Base-by-base conservation (phyloP, 2,329 filamentous ascomycete species). In the Didymellaceae sp. region DNA sequence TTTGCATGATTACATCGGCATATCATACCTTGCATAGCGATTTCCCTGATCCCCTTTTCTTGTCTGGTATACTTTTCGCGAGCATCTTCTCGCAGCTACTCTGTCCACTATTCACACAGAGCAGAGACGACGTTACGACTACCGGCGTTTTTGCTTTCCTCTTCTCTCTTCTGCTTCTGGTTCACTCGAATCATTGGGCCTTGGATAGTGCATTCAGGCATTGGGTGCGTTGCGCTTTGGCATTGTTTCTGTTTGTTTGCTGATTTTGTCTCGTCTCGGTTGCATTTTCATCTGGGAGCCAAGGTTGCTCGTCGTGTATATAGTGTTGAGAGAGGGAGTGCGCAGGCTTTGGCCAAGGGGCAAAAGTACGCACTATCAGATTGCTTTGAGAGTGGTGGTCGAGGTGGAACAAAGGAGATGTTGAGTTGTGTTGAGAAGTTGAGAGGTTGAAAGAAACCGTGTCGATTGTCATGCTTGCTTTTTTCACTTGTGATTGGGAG, bases 121-220 rank as follows among this genome's bases (percentile, higher is more conserved):
- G 38, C 38, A 38, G 34, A 47, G 13, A 46, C 20, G 37, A 38
- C 13, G 35, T 52, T 28, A 43, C 40, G 40, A 35, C 31, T 24
- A 17, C 13, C 22, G 45, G 45, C 45, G 45, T 49, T 43, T 25
- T 31, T 8, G 25, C 25, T 26, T 39, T 31, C 7, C 6, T n/a
- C n/a, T n/a, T n/a, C n/a, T n/a, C n/a, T n/a, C 14, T 21, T 43
- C 8, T 10, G 17, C 13, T 38, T 24, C 14, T 26, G 16, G 32
- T 11, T 11, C 5, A 24, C 2, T 17, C 22, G 10, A 25, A 25
- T 25, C 10, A 10, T 25, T 25, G 22, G 13, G 34, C 30, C 35
- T 52, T 39, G 43, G 49, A 52, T 52, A 52, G 49, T 47, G 43
- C 43, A 47, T 43, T 43, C 32, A 30, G 26, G 38, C 43, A 22